These are phyloP conservation scores for Suhomyces prunicola DNA, from an alignment of 805 yeast genomes.

Conservation along the genomic window DNA sequence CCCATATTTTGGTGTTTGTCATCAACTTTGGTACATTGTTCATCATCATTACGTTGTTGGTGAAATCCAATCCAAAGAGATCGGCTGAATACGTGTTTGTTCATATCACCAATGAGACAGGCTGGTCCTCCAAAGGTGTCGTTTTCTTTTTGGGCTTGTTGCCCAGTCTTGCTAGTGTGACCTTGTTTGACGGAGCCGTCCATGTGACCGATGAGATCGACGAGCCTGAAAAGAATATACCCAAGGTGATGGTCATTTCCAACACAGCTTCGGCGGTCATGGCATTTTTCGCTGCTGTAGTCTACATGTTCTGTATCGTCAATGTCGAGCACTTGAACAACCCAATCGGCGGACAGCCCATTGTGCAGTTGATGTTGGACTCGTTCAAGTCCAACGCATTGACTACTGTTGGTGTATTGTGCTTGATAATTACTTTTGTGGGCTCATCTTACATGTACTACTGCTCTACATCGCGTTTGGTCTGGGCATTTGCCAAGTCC, in stretches of 20 bases:
- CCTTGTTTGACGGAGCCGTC: constrained; percentile 37
- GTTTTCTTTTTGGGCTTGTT: constrained; percentile 35
- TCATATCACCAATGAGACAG: constrained; percentile 23
- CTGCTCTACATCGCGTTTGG: constrained; percentile 34
- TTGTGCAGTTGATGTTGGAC: constrained; percentile 22
- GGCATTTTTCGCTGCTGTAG: constrained; percentile 30
- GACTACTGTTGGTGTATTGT: constrained; percentile 22
- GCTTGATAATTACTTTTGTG: constrained; percentile 14
- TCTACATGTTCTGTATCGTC: constrained; percentile 23
- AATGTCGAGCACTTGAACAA: constrained; percentile 11
- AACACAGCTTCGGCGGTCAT: constrained; percentile 22
- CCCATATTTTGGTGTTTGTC: constrained; percentile 16
- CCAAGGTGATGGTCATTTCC: constrained; percentile 33
- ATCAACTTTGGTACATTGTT: constrained; percentile 21
- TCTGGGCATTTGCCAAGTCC: constrained; percentile 43
- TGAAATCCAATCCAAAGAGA: constrained; percentile 32
- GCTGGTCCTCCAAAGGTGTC: constrained; percentile 31
- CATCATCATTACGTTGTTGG: constrained; percentile 37
- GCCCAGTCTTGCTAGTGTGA: constrained; percentile 25
- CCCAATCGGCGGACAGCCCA: constrained; percentile 22
- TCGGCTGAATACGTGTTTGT: constrained; percentile 27
- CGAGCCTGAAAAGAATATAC: constrained; percentile 36
- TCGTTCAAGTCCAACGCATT: constrained; percentile 22
- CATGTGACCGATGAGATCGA: constrained; percentile 42
- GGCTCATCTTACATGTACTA: constrained; percentile 17